Percentiles rank a stretch among this genome's conserved stretches.
phyloP scores from a whole-genome alignment of 257 asterid species.

The Nicotiana paniculata region DNA sequence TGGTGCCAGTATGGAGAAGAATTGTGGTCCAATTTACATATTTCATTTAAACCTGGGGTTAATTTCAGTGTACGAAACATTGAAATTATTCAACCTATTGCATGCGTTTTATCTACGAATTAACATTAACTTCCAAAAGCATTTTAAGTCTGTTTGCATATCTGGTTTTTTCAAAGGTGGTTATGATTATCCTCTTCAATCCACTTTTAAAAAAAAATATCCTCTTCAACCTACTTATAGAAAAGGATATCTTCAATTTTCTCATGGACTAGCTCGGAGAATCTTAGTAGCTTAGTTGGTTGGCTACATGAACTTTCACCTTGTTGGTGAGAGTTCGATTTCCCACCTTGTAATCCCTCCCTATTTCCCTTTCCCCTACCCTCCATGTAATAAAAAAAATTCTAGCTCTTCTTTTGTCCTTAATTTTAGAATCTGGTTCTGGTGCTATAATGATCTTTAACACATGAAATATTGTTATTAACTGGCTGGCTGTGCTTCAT shows the following conservation, averaged over 20 bases:
- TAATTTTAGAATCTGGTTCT: background rate
- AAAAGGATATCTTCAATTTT: background rate
- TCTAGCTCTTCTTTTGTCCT: background rate
- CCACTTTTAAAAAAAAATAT: background rate
- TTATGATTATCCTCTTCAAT: background rate
- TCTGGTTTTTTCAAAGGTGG: background rate
- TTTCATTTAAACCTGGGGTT: background rate
- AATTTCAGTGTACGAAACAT: background rate
- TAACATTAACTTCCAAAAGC: background rate
- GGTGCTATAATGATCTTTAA: background rate
- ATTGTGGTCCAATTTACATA: background rate
- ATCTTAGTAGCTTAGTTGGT: no score
- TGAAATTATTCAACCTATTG: background rate
- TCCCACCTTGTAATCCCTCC: no score
- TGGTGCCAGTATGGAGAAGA: background rate
- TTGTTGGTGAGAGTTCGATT: no score
- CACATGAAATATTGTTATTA: background rate
- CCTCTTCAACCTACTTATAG: background rate
- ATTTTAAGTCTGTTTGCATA: background rate
- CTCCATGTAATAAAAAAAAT: no score
- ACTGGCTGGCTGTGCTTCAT: background rate
- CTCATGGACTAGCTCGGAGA: background rate
- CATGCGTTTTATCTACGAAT: background rate
- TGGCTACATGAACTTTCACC: no score
- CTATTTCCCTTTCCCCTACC: no score